phyloP scores from a whole-genome alignment of 192 early-diverging fungal genomes.

The Coemansia reversa region DNA sequence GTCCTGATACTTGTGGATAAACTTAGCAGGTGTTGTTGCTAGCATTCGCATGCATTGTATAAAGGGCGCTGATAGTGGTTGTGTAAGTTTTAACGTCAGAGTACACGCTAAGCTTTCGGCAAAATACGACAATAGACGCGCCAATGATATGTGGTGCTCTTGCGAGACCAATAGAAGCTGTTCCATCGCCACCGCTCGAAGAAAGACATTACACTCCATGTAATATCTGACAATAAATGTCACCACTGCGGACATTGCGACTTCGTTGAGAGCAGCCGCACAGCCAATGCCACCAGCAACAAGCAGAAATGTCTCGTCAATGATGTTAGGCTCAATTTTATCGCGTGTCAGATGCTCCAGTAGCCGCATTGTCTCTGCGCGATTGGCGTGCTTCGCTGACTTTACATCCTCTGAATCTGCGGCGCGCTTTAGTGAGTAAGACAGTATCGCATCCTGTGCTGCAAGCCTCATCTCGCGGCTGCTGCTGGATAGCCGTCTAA shows the following conservation, averaged over 20 bases:
- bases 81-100: slow-evolving; percentile 23
- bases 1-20: slow-evolving; percentile 29
- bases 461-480: slow-evolving; percentile 48
- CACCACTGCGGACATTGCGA: slow-evolving; percentile 23
- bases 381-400: slow-evolving; percentile 25
- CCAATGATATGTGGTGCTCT: slow-evolving; percentile 24
- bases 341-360: slow-evolving; percentile 12
- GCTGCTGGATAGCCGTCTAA: slow-evolving; percentile 43
- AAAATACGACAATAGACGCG: slow-evolving; percentile 26
- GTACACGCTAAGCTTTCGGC: slow-evolving; percentile 30
- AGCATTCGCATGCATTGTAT: slow-evolving; percentile 44
- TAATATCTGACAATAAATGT: slow-evolving; percentile 37
- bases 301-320: slow-evolving; percentile 43
- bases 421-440: slow-evolving; percentile 15
- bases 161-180: slow-evolving; percentile 39
- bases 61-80: slow-evolving; percentile 23
- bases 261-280: slow-evolving; percentile 21
- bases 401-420: slow-evolving; percentile 17
- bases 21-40: slow-evolving; percentile 22
- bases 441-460: slow-evolving; percentile 33
- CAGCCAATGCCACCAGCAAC: slow-evolving; percentile 46
- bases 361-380: slow-evolving; percentile 26
- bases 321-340: slow-evolving; percentile 20
- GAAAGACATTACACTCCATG: slow-evolving; percentile 41
- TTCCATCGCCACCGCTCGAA: slow-evolving; percentile 53